Conservation (phyloP, 2,329 filamentous ascomycete species). For the Aspergillus alliaceus region DNA sequence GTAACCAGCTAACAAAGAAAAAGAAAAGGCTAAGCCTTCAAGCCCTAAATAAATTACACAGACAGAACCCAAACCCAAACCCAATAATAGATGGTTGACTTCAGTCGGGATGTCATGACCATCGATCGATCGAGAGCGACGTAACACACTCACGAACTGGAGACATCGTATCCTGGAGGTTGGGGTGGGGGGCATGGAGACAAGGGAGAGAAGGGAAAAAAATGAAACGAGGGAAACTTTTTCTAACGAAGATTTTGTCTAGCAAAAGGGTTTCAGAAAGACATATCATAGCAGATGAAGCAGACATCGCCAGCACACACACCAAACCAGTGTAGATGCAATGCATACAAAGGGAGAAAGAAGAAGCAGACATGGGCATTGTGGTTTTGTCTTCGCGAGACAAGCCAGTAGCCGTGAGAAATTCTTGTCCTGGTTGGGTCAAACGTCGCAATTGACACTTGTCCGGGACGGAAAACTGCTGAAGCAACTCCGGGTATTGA, state of each 20-base stretch:
- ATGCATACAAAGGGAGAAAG: conserved; percentile 17
- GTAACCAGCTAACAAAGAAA: no score
- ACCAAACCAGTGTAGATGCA: conserved; percentile 27
- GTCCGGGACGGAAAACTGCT: conserved; percentile 8
- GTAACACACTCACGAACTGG: neutral
- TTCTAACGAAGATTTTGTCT: conserved; percentile 27
- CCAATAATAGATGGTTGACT: no score
- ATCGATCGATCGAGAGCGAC: neutral
- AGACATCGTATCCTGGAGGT: neutral
- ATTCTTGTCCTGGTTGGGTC: neutral
- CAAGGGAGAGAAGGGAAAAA: neutral
- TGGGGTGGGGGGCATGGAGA: no score
- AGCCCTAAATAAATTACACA: neutral
- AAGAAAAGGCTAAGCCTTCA: no score
- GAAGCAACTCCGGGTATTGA: conserved; percentile 29
- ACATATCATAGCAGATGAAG: conserved; percentile 5
- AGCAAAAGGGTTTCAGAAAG: conserved; percentile 20
- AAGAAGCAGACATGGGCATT: conserved; percentile 6
- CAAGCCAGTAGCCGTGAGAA: conserved; percentile 9
- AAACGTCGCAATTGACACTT: neutral
- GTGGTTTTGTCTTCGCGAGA: conserved; percentile 15
- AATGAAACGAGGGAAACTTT: conserved; percentile 17
- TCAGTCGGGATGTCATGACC: neutral
- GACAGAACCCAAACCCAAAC: no score
- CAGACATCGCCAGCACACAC: conserved; percentile 27